These are phyloP conservation scores for Linnemannia zychae DNA, from an alignment of 192 early-diverging fungal species.

Conservation along the genomic window DNA sequence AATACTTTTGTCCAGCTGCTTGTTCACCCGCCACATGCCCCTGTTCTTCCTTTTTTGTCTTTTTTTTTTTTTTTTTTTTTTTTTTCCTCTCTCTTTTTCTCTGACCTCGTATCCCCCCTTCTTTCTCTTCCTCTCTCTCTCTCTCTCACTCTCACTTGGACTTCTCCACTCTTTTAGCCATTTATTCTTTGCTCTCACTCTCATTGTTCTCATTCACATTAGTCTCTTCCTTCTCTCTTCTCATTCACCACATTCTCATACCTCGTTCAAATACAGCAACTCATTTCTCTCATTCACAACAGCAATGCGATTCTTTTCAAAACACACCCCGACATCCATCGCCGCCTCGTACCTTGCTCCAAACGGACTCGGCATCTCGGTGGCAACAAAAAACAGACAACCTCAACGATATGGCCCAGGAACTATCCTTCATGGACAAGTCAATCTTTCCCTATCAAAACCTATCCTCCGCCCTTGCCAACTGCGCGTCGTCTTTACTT, in stretches of 20 bases:
- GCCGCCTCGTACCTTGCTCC: slow-evolving; percentile 24
- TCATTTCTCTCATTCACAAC: not conserved
- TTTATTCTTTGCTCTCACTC: not conserved
- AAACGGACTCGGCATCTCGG: slow-evolving; percentile 14
- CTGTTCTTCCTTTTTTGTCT: not conserved
- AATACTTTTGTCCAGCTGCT: not conserved
- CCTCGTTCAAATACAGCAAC: not conserved
- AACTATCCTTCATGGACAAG: slow-evolving; percentile 24
- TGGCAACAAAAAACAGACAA: slow-evolving; percentile 24
- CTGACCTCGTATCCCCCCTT: not conserved
- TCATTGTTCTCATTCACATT: not conserved
- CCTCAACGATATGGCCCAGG: slow-evolving; percentile 31
- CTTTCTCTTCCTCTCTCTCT: not conserved
- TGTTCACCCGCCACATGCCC: not conserved
- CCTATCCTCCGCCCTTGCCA: slow-evolving; percentile 21
- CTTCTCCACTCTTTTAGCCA: not conserved
- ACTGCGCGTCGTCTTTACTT: slow-evolving; percentile 37
- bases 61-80: not conserved
- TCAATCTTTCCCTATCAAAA: slow-evolving; percentile 27
- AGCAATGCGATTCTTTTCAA: slow-evolving; percentile 33
- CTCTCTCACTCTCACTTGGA: not conserved
- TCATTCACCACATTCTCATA: not conserved
- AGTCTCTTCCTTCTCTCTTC: not conserved
- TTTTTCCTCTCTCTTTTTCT: not conserved
- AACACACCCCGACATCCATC: not conserved